Evolutionary conservation across 805 yeast genomes (phyloP), one percentile per base, ranked within the genome.

Genomic region (Wickerhamomyces chambardii): DNA sequence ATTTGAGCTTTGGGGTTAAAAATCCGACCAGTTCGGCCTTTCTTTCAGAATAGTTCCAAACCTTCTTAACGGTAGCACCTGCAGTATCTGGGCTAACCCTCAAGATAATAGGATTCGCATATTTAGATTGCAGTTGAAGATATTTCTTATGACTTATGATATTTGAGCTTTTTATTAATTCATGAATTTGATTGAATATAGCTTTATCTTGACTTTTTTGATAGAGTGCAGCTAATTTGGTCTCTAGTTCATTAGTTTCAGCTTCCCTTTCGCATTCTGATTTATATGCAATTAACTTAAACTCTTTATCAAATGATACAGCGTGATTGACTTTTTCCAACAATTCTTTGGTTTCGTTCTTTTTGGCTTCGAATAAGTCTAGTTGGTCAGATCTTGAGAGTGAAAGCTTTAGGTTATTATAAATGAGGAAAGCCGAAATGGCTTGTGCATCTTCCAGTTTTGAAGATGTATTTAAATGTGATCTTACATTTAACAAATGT

Each of bases 401-500:
- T 25, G 44, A 33, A 16, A 43, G 37, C 33, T 65, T 63, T 22
- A 63, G 44, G 31, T 68, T 69, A 44, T 68, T 68, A 12, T 66
- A 45, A 36, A 66, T 54, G 46, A 73, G 70, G 47, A 59, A 66
- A 16, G 80, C 75, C 1, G 84, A 67, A 40, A 77, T 75, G 30
- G 60, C 63, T 45, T 68, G 68, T 3, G 95, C 79, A 38, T 77
- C 86, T 15, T 56, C 59, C 15, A 66, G 38, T 0, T 66, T 31
- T 42, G 70, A 65, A n/a, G 90, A 94, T 42, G 75, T 75, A 43
- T 67, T 67, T 36, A 78, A 46, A 41, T 66, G 71, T 35, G 72
- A 72, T 41, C 71, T 73, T 33, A 82, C 60, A 30, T 64, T 59
- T 5, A 69, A 51, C 30, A 84, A 59, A 53, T 92, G 75, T 26